Evolutionary conservation across 1,284 basidiomycete species (phyloP).

Genomic region (Amylostereum chailletii): DNA sequence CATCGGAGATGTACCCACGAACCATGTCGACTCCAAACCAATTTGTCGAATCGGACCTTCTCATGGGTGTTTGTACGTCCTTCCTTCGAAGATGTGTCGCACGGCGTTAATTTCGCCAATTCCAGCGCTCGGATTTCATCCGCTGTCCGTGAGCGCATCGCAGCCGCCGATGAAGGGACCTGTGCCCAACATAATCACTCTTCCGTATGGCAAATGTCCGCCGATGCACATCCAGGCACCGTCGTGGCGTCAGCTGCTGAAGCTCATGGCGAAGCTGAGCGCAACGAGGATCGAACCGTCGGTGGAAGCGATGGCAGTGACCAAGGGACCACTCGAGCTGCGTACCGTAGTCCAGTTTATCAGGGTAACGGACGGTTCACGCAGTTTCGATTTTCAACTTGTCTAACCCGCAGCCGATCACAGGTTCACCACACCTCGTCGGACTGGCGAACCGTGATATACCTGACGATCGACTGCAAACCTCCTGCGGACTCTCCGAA

Average conservation of each 20-base stretch:
- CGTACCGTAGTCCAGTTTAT: constrained; percentile 71
- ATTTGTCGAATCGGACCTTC: constrained; percentile 52
- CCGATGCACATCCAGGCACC: constrained; percentile 65
- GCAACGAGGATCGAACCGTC: constrained; percentile 62
- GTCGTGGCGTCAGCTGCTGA: constrained; percentile 63
- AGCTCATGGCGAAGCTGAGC: constrained; percentile 62
- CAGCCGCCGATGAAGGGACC: constrained; percentile 37
- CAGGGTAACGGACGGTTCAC: constrained; percentile 36
- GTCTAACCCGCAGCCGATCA: neutral
- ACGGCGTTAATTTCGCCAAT: constrained; percentile 1
- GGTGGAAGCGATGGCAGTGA: constrained; percentile 50
- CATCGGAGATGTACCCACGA: neutral
- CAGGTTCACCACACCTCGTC: constrained; percentile 48
- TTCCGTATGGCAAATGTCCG: constrained; percentile 59
- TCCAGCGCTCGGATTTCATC: constrained; percentile 54
- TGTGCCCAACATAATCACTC: constrained; percentile 62
- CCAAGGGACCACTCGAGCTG: constrained; percentile 49
- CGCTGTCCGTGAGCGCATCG: constrained; percentile 44
- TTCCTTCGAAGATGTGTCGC: neutral
- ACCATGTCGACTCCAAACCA: constrained; percentile 35
- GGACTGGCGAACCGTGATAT: constrained; percentile 66
- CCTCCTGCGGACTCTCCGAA: constrained; percentile 36
- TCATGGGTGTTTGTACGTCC: constrained; percentile 57
- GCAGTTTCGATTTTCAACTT: neutral
- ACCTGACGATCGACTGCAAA: constrained; percentile 66